A percentile compares a stretch with the other conserved stretches of the same genome.
Conservation (phyloP, 2,329 filamentous ascomycete genomes). For the Penicillium sumatraense region DNA sequence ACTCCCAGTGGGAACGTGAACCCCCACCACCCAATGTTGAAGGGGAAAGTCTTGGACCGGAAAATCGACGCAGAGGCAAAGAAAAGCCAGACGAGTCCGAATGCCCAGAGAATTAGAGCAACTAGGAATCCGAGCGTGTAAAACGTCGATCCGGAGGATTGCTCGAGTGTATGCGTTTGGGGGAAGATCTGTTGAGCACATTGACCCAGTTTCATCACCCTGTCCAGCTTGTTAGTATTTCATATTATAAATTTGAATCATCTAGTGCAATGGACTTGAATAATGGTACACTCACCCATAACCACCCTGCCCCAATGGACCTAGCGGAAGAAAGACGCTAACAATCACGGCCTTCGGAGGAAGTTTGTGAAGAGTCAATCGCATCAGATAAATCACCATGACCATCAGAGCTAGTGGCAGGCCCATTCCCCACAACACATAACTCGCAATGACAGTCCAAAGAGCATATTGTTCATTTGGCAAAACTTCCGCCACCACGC, state of each 20-base stretch:
- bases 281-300: slow-evolving; percentile 49
- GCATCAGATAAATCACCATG: slow-evolving; percentile 71
- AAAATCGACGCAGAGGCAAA: slow-evolving; percentile 44
- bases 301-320: slow-evolving; percentile 69
- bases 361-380: slow-evolving; percentile 69
- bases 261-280: not conserved
- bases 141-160: slow-evolving; percentile 36
- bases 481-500: slow-evolving; percentile 64
- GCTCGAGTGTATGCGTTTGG: slow-evolving; percentile 35
- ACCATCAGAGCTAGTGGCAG: slow-evolving; percentile 65
- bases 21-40: slow-evolving; percentile 68
- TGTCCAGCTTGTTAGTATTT: too few relatives aligned
- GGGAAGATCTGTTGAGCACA: slow-evolving; percentile 47
- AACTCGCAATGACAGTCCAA: slow-evolving; percentile 66
- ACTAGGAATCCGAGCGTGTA: slow-evolving; percentile 42
- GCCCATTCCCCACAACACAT: slow-evolving; percentile 73
- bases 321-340: slow-evolving; percentile 69
- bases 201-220: slow-evolving; percentile 56
- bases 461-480: slow-evolving; percentile 61
- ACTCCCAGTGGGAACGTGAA: slow-evolving; percentile 65
- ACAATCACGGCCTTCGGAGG: slow-evolving; percentile 71
- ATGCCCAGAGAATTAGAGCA: slow-evolving; percentile 45
- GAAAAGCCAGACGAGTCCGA: slow-evolving; percentile 47
- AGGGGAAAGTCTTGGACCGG: slow-evolving; percentile 52
- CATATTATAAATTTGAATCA: not conserved